Conservation (phyloP, 495 filamentous ascomycete species). For the Geopyxis carbonaria region DNA sequence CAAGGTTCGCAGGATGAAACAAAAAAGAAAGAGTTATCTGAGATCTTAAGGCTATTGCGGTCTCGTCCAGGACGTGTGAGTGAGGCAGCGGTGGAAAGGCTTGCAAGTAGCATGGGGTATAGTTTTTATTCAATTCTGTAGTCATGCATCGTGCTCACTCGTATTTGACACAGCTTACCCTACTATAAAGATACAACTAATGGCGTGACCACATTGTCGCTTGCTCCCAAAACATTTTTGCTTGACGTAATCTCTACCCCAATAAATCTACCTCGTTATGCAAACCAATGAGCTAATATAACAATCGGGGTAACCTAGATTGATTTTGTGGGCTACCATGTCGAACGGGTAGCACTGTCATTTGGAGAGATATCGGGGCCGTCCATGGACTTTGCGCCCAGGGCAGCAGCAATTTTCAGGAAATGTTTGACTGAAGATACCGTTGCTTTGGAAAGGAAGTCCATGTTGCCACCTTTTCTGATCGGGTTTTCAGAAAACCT, state of each 20-base stretch:
- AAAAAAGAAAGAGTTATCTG: constrained; percentile 22
- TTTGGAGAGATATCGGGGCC: constrained; percentile 20
- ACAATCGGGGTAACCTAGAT: constrained; percentile 16
- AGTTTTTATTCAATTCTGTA: no score
- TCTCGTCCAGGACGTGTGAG: constrained; percentile 38
- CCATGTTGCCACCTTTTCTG: constrained; percentile 41
- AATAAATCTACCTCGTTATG: neutral
- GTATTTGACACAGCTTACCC: no score
- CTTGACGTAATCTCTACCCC: constrained; percentile 10
- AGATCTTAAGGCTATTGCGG: constrained; percentile 20
- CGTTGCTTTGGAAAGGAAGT: constrained; percentile 26
- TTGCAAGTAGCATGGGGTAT: constrained; percentile 49
- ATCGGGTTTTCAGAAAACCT: constrained; percentile 64
- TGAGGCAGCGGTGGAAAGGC: constrained; percentile 61
- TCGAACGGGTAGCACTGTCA: constrained; percentile 23
- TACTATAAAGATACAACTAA: constrained; percentile 42
- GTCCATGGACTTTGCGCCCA: constrained; percentile 17
- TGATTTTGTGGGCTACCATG: constrained; percentile 19
- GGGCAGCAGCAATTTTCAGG: constrained; percentile 32
- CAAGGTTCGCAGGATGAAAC: constrained; percentile 16
- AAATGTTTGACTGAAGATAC: constrained; percentile 28
- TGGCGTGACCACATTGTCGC: constrained; percentile 25
- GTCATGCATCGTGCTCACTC: neutral
- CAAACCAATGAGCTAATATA: constrained; percentile 8
- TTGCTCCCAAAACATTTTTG: constrained; percentile 19